Evolutionary conservation across 805 yeast genomes (phyloP), one percentile per base, ranked within the genome.

Genomic region (Lachancea sp.): DNA sequence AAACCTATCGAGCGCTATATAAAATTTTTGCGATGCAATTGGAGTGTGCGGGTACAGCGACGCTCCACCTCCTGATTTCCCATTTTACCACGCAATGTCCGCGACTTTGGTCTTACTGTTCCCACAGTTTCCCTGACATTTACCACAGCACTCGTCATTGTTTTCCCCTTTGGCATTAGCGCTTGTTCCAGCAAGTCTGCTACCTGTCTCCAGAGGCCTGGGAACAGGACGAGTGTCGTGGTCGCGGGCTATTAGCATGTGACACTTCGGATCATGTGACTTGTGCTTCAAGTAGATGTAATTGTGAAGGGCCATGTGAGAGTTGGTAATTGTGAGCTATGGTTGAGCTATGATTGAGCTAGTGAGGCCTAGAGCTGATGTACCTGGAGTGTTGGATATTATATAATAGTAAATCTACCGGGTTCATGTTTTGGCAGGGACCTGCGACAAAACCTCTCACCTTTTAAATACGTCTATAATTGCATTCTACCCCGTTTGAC

Each of bases 251-350:
- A 51, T 45, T 29, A 51, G 44, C 33, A 42, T 47, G 29, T 51
- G 55, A 24, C 55, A 51, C 16, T 41, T 36, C 4, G 47, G 51
- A 32, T 51, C 55, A 34, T 47, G 49, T 17, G 41, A 36, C 43
- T 48, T 51, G 41, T 51, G 55, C 31, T 49, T 51, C 37, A 51
- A 34, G 38, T 51, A 51, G 20, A 51, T 46, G 37, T 51, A 51
- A 37, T 51, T 51, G 41, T 51, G 55, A 43, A 51, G 38, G 7
- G 55, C 55, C 55, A 51, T 51, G 18, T 8, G 19, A 8, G 6
- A 20, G 22, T 6, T 9, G 19, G 22, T 9, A 18, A 7, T 13
- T 8, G 8, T 16, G 19, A 30, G 16, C 7, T 8, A 6, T 18
- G 7, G 33, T 30, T 30, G 33, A 18, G n/a, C n/a, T n/a, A n/a